Percentiles rank a stretch among this genome's conserved stretches.
Conservation (phyloP, 2,329 filamentous ascomycete genomes). For the Pestalotiopsis sp. region DNA sequence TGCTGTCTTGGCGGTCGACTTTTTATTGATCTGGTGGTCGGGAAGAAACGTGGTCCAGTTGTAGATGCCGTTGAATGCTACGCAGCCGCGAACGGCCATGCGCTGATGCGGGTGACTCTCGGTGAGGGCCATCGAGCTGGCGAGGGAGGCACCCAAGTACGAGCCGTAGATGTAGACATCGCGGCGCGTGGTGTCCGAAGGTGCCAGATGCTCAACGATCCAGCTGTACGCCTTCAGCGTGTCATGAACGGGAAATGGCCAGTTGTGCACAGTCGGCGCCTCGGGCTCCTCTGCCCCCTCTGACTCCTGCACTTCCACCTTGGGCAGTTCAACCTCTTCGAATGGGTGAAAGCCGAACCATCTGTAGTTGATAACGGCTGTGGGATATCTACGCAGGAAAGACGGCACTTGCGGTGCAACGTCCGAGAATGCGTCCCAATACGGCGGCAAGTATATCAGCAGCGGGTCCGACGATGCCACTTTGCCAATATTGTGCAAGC, state of each 20-base stretch:
- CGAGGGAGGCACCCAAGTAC: conserved; percentile 60
- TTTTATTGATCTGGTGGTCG: conserved; percentile 48
- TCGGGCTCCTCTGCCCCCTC: conserved; percentile 6
- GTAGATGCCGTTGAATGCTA: conserved; percentile 63
- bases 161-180: conserved; percentile 57
- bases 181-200: conserved; percentile 36
- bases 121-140: conserved; percentile 59
- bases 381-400: conserved; percentile 37
- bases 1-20: conserved; percentile 15
- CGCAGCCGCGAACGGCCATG: conserved; percentile 54
- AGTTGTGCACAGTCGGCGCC: conserved; percentile 35
- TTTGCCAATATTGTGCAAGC: conserved; percentile 50
- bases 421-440: conserved; percentile 33
- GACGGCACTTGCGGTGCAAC: conserved; percentile 33
- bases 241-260: conserved; percentile 63
- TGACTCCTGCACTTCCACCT: not conserved
- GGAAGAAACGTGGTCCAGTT: conserved; percentile 66
- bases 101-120: conserved; percentile 47
- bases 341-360: conserved; percentile 43
- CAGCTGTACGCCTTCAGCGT: conserved; percentile 55
- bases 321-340: conserved; percentile 15
- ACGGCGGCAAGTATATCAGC: conserved; percentile 58
- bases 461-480: conserved; percentile 44
- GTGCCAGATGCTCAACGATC: conserved; percentile 48
- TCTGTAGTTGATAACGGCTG: conserved; percentile 62